phyloP scores from a whole-genome alignment of 805 yeast genomes.

The Schwanniomyces pseudopolymorphus region DNA sequence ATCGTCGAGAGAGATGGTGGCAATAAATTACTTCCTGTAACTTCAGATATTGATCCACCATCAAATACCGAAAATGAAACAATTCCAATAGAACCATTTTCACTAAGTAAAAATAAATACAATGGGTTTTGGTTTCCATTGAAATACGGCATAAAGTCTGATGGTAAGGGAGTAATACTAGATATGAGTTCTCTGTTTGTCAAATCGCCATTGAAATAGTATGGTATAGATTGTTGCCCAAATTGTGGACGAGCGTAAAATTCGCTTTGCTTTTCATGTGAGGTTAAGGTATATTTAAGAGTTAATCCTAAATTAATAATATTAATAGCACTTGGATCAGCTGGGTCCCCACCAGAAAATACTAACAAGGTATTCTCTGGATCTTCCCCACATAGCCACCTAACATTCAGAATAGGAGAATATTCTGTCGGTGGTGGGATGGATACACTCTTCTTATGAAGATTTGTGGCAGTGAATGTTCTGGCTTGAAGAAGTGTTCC shows the following conservation, averaged over 20 bases:
- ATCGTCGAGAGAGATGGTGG: conserved; percentile 83
- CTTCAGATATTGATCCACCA: conserved; percentile 16
- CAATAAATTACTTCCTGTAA: conserved; percentile 39
- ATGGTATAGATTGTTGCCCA: conserved; percentile 29
- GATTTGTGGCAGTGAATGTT: conserved; percentile 60
- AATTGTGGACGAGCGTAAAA: conserved; percentile 66
- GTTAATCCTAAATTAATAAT: conserved; percentile 78
- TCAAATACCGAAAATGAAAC: conserved; percentile 47
- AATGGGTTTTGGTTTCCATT: conserved; percentile 78
- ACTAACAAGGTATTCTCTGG: conserved; percentile 78
- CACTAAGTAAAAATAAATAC: conserved; percentile 56
- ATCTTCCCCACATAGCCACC: conserved; percentile 79
- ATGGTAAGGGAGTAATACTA: conserved; percentile 30
- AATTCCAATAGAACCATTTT: conserved; percentile 65
- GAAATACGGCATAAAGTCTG: conserved; percentile 65
- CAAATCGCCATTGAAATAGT: conserved; percentile 17
- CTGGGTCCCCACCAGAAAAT: conserved; percentile 64
- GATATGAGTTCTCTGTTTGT: conserved; percentile 24
- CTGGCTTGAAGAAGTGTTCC: conserved; percentile 78
- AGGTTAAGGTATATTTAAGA: conserved; percentile 74
- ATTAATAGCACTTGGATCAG: conserved; percentile 30
- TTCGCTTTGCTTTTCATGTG: conserved; percentile 78
- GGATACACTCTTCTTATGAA: conserved; percentile 52
- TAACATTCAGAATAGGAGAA: conserved; percentile 50
- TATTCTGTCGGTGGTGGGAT: conserved; percentile 16